Base-by-base conservation (phyloP, 306 rosid genomes). In the Citrullus amarus region DNA sequence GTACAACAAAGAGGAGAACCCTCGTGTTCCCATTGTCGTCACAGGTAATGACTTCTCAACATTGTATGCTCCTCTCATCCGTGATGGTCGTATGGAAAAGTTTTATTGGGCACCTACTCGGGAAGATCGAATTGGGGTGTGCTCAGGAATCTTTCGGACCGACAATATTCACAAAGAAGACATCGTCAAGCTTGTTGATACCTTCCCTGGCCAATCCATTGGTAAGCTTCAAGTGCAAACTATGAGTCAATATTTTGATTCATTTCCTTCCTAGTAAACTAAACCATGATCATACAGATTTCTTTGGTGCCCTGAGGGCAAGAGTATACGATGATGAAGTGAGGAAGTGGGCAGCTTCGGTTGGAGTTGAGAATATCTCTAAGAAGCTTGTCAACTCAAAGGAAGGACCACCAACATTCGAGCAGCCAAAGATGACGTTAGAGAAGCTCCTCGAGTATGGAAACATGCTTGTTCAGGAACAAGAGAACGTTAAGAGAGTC, bases 1-100 rank as follows among this genome's bases (percentile, higher is more conserved):
- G 92, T 90, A 90, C 88, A 90, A 90, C 96, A 90, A 90, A 84
- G 88, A 90, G 62, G 96, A 90, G 9, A 90, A 90, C 54, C 87
- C 96, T 0, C 92, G 96, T 20, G 96, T 90, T 13, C 96, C 96
- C 38, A 81, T 90, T 80, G 75, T 90, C 6, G 96, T 90, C 86
- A 90, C 96, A 20, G 96, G 96, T 72, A 90, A 90, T 30, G 96
- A 90, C 79, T 90, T 90, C 89, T 90, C 96, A 11, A 90, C 96
- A n/a, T 59, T 90, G 38, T 90, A 90, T 60, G 96, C 96, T 59
- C 96, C 96, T 75, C 91, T 90, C 43, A 90, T 90, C 82, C 96
- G 96, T 79, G 96, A 90, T 18, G 96, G 96, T 0, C 96, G 96
- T 74, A 90, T 90, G 96, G 96, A 90, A 87, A 90, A 90, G 71